Percentiles rank a stretch among this genome's conserved stretches.
Evolutionary conservation across 805 yeast species (phyloP).

Genomic region (Nakazawaea ishiwadae): DNA sequence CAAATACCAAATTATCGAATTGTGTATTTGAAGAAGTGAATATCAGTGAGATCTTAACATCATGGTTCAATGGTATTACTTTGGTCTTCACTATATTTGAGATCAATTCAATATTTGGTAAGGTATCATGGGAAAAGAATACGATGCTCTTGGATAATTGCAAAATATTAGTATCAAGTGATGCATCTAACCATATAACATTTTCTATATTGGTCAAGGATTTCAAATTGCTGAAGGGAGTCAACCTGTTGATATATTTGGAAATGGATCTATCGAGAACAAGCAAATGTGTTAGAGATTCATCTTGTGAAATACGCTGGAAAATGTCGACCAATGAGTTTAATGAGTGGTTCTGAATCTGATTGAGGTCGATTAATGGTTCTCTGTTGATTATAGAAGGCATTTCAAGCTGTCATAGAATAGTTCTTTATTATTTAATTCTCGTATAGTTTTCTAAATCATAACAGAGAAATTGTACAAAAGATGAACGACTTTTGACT

Average conservation of each 20-base stretch:
- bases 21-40: conserved; percentile 11
- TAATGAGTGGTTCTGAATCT: background rate
- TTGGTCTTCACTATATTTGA: conserved; percentile 7
- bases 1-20: conserved; percentile 13
- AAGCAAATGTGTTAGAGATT: conserved; percentile 10
- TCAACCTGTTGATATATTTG: conserved; percentile 21
- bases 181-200: conserved; percentile 26
- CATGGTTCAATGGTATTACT: conserved; percentile 9
- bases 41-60: conserved; percentile 14
- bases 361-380: background rate
- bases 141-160: conserved; percentile 19
- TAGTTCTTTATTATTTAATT: too few species aligned
- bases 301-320: conserved; percentile 5
- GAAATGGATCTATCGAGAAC: conserved; percentile 19
- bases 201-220: conserved; percentile 20
- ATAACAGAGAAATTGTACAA: too few species aligned
- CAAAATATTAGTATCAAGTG: conserved; percentile 10
- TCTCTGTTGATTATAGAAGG: background rate
- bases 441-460: too few species aligned
- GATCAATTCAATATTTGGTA: conserved; percentile 4
- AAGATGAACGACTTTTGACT: too few species aligned
- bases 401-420: too few species aligned
- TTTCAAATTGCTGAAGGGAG: conserved; percentile 23
- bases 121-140: conserved; percentile 13
- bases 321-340: conserved; percentile 9